Conservation (phyloP, 2,329 filamentous ascomycete species). For the Tympanopsis confertula region DNA sequence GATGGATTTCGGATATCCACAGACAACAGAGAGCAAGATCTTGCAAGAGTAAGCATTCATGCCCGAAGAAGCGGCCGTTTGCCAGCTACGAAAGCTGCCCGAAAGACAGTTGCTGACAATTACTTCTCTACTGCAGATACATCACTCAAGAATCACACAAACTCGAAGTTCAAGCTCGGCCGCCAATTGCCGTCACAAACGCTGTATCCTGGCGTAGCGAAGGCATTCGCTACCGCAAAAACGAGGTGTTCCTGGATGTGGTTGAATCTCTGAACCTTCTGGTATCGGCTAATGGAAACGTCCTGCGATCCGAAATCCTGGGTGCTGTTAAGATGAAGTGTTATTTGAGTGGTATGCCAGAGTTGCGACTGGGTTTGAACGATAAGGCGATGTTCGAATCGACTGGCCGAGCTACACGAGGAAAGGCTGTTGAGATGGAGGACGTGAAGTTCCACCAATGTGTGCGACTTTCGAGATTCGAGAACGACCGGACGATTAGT, state of each 20-base stretch:
- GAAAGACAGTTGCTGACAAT: neutral
- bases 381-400: conserved; percentile 99
- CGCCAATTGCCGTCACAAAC: conserved; percentile 95
- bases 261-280: conserved; percentile 93
- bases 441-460: conserved; percentile 99
- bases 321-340: conserved; percentile 99
- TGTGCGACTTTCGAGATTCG: conserved; percentile 86
- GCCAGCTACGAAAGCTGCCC: neutral
- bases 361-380: conserved; percentile 84
- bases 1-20: conserved; percentile 99
- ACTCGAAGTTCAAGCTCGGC: conserved; percentile 87
- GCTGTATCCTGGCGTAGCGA: conserved; percentile 96
- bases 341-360: conserved; percentile 95
- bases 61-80: too few relatives aligned
- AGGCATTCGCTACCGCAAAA: conserved; percentile 96
- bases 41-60: conserved; percentile 62
- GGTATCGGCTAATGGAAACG: conserved; percentile 87
- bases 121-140: conserved; percentile 34
- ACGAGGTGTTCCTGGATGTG: conserved; percentile 97
- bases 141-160: conserved; percentile 99
- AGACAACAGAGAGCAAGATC: conserved; percentile 97
- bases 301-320: conserved; percentile 88
- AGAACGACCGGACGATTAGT: conserved; percentile 96
- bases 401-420: conserved; percentile 81
- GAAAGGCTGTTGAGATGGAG: conserved; percentile 98